phyloP scores from a whole-genome alignment of 306 rosid genomes.

The Leucaena leucocephala region DNA sequence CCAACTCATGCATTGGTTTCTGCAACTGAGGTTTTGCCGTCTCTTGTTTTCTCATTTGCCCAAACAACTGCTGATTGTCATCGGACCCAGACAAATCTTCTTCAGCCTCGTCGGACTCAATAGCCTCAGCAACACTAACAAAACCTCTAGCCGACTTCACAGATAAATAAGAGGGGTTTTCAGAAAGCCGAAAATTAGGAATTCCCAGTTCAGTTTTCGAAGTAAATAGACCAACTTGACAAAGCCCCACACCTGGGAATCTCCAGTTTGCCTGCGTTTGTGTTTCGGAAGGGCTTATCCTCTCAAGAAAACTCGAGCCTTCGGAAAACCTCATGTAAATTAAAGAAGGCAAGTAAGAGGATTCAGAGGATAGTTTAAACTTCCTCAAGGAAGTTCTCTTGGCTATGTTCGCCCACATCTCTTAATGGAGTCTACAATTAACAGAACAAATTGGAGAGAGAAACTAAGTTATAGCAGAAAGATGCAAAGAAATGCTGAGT shows the following conservation, averaged over 20 bases:
- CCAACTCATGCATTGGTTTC: constrained; percentile 47
- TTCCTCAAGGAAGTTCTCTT: constrained; percentile 56
- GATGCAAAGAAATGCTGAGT: neutral
- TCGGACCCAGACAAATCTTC: constrained; percentile 67
- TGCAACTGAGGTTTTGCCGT: constrained; percentile 38
- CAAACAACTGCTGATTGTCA: constrained; percentile 59
- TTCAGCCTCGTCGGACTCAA: constrained; percentile 61
- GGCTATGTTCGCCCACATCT: constrained; percentile 67
- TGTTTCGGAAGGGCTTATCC: constrained; percentile 22
- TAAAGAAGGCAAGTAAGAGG: constrained; percentile 1
- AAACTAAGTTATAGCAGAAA: constrained; percentile 25
- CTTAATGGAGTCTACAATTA: constrained; percentile 2
- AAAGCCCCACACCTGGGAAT: constrained; percentile 23
- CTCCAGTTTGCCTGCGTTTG: constrained; percentile 22
- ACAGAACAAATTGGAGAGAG: neutral
- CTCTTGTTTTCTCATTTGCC: constrained; percentile 45
- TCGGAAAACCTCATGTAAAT: constrained; percentile 24
- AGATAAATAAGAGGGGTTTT: constrained; percentile 33
- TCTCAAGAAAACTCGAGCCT: constrained; percentile 38
- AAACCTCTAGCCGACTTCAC: constrained; percentile 39
- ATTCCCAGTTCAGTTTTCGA: constrained; percentile 38
- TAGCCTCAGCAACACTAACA: constrained; percentile 73
- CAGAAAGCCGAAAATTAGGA: constrained; percentile 38
- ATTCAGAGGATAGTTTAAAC: constrained; percentile 30
- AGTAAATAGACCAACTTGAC: constrained; percentile 25